Percentiles rank a stretch among this genome's conserved stretches.
Evolutionary conservation across 2,329 filamentous ascomycete genomes (phyloP).

Genomic region (Cadophora sp.): DNA sequence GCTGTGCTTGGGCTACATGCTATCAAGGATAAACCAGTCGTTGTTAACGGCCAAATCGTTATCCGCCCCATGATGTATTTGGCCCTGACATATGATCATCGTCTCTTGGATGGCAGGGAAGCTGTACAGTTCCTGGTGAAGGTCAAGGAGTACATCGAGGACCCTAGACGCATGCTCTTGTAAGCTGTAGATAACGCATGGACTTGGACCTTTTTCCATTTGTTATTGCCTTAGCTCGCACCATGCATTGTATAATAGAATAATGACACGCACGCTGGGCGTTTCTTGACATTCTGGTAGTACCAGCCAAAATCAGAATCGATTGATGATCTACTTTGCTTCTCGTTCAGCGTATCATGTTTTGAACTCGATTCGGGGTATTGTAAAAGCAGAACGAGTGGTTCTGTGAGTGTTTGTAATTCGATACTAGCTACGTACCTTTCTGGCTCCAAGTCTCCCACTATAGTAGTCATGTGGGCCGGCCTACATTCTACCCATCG

Average conservation of each 20-base stretch:
- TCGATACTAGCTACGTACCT: too few relatives aligned
- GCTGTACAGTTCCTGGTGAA: slow-evolving; percentile 96
- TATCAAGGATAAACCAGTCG: slow-evolving; percentile 93
- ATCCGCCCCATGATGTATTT: slow-evolving; percentile 99
- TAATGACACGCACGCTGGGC: slow-evolving; percentile 27
- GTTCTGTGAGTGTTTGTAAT: neutral
- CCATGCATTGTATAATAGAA: slow-evolving; percentile 31
- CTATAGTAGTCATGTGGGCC: too few relatives aligned
- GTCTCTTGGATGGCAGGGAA: slow-evolving; percentile 92
- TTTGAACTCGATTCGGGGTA: neutral
- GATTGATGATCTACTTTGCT: neutral
- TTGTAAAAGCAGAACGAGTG: neutral
- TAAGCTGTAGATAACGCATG: slow-evolving; percentile 33
- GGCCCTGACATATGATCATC: slow-evolving; percentile 96
- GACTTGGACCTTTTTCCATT: neutral
- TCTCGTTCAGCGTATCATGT: neutral
- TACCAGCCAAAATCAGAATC: neutral
- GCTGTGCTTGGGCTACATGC: slow-evolving; percentile 92
- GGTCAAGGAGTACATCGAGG: slow-evolving; percentile 97
- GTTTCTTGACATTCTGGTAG: slow-evolving; percentile 10
- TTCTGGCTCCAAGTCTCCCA: too few relatives aligned
- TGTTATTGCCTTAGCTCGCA: slow-evolving; percentile 4
- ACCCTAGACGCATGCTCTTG: slow-evolving; percentile 89
- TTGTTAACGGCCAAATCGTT: slow-evolving; percentile 91
- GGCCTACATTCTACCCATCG: too few relatives aligned